Percentiles rank a stretch among this genome's conserved stretches.
Conservation (phyloP, 345 rosid genomes). For the Barbarea vulgaris region DNA sequence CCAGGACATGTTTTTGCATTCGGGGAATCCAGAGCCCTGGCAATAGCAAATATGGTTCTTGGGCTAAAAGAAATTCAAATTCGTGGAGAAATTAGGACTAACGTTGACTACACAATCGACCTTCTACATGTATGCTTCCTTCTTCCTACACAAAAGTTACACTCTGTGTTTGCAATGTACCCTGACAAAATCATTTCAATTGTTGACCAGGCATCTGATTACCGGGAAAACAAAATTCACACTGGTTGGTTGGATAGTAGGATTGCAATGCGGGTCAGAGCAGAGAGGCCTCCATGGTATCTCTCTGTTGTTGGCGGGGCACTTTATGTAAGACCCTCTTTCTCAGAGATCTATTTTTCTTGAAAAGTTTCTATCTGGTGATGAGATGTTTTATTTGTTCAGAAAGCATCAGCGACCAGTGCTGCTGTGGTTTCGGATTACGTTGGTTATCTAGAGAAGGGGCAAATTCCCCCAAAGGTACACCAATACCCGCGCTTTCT, state of each 20-base stretch:
- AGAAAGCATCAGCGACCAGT: slow-evolving; percentile 98
- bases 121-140: slow-evolving; percentile 79
- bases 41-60: slow-evolving; percentile 99
- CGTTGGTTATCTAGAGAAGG: slow-evolving; percentile 96
- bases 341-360: slow-evolving; percentile 4
- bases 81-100: slow-evolving; percentile 96
- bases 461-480: slow-evolving; percentile 99
- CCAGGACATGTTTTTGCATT: slow-evolving; percentile 97
- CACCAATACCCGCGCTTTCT: background rate
- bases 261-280: slow-evolving; percentile 99
- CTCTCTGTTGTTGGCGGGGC: slow-evolving; percentile 99
- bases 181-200: slow-evolving; percentile 33
- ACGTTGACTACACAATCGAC: slow-evolving; percentile 96
- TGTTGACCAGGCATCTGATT: slow-evolving; percentile 81
- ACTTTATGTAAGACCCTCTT: slow-evolving; percentile 68
- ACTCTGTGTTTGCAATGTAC: slow-evolving; percentile 18
- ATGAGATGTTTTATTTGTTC: slow-evolving; percentile 38
- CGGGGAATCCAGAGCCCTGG: slow-evolving; percentile 97
- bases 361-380: slow-evolving; percentile 14
- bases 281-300: slow-evolving; percentile 99
- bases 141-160: slow-evolving; percentile 18
- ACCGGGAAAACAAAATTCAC: slow-evolving; percentile 94
- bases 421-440: slow-evolving; percentile 98
- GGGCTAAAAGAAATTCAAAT: slow-evolving; percentile 99
- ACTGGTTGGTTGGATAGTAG: slow-evolving; percentile 99